These are phyloP conservation scores for Amoebophrya sp. DNA, from an alignment of 169 alveolate species.

Conservation along the genomic window DNA sequence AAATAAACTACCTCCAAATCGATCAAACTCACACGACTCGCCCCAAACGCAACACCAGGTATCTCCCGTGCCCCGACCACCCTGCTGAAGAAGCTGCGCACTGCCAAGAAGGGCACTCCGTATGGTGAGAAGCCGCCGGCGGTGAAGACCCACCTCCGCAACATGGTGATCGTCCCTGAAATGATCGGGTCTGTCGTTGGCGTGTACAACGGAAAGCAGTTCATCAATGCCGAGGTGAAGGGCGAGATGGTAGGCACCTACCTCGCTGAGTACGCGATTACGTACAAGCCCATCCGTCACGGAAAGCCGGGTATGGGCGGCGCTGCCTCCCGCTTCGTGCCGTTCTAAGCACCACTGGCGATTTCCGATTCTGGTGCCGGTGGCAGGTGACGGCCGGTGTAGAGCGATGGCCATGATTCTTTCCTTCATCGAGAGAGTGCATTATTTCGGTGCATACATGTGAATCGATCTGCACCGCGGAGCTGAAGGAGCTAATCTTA, in stretches of 20 bases:
- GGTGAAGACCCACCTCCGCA: conserved; percentile 84
- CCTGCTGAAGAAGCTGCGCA: not conserved
- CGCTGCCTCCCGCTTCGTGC: conserved; percentile 33
- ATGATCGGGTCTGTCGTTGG: conserved; percentile 95
- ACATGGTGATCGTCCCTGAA: conserved; percentile 89
- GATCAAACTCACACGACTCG: too few relatives aligned
- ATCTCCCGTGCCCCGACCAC: conserved; percentile 6
- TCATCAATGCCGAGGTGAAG: conserved; percentile 88
- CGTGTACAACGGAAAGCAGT: conserved; percentile 92
- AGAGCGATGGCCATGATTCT: too few relatives aligned
- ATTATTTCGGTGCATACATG: too few relatives aligned
- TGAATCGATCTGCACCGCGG: too few relatives aligned
- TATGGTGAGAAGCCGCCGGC: conserved; percentile 88
- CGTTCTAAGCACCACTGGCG: too few relatives aligned
- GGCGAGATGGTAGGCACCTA: conserved; percentile 42
- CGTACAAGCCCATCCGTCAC: conserved; percentile 94
- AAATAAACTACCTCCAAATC: not conserved
- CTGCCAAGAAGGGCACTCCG: conserved; percentile 45
- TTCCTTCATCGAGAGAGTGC: too few relatives aligned
- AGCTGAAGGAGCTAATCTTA: too few relatives aligned
- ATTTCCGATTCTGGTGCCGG: too few relatives aligned
- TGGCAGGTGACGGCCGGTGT: too few relatives aligned
- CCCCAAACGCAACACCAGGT: too few relatives aligned
- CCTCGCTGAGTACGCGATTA: conserved; percentile 93
- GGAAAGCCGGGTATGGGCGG: conserved; percentile 98